A percentile compares a stretch with the other conserved stretches of the same genome.
These are phyloP conservation scores for Russula sp. DNA, from an alignment of 768 basidiomycete genomes.

Conservation along the genomic window DNA sequence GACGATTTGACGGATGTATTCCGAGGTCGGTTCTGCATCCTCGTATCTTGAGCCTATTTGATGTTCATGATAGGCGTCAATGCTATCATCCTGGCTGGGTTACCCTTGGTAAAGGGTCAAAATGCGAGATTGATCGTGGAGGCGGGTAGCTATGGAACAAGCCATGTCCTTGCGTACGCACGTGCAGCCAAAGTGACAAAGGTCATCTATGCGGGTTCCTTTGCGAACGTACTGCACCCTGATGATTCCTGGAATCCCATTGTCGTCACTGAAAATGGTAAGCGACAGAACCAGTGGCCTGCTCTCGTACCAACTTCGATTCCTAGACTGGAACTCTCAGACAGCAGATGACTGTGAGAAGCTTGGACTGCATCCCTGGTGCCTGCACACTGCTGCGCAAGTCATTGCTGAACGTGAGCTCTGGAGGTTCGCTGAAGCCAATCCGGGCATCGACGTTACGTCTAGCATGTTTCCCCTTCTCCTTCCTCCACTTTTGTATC, in stretches of 20 bases:
- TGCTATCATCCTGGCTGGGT: background rate
- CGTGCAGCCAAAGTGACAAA: slow-evolving; percentile 9
- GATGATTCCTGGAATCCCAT: slow-evolving; percentile 14
- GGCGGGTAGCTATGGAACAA: slow-evolving; percentile 3
- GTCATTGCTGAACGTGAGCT: slow-evolving; percentile 18
- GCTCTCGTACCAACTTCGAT: background rate
- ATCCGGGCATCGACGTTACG: slow-evolving; percentile 10
- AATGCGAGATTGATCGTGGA: background rate
- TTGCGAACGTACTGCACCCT: slow-evolving; percentile 10
- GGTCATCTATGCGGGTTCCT: slow-evolving; percentile 7
- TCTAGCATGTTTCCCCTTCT: slow-evolving; percentile 6
- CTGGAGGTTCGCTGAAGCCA: slow-evolving; percentile 14
- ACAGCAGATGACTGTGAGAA: background rate
- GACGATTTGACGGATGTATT: slow-evolving; percentile 24
- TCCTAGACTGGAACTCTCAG: slow-evolving; percentile 16
- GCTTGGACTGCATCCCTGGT: slow-evolving; percentile 17
- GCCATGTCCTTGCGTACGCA: slow-evolving; percentile 3
- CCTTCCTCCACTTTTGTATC: too few relatives aligned
- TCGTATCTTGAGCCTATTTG: background rate
- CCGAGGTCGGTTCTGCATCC: slow-evolving; percentile 20
- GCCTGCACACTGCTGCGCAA: slow-evolving; percentile 4
- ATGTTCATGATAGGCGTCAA: background rate
- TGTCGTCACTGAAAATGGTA: slow-evolving; percentile 10
- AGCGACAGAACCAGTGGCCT: background rate
- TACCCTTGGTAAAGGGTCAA: background rate